Evolutionary conservation across 345 rosid genomes (phyloP), one percentile per base, ranked within the genome.

Genomic region (Euclidium syriacum): DNA sequence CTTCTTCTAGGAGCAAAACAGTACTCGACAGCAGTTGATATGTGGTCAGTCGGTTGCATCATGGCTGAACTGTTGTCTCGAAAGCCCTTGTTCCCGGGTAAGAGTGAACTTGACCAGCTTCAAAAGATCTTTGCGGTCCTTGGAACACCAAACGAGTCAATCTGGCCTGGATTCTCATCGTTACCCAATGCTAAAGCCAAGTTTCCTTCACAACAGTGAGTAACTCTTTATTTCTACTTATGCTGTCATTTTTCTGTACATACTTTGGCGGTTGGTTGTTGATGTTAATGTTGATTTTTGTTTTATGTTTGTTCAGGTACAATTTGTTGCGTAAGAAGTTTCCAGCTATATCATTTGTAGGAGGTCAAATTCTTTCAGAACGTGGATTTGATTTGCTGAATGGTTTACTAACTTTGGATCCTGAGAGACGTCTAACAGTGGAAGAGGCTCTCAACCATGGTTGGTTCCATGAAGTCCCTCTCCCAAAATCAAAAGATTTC

Each of bases 1-100:
- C 95, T 86, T 43, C 78, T 91, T 1, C 64, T 88, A 35, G 98
- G 91, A 73, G 85, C 86, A 24, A 84, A 88, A 62, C 58, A 77
- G 66, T 88, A 91, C 72, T 88, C 96, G 22, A 84, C 90, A 30
- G 95, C 91, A 20, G 74, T 91, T 55, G 98, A 91, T 77, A 91
- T 91, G 96, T 91, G 98, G 98, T 91, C 98, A 3, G 56, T 88
- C 4, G 96, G 98, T 32, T 91, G 96, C 67, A 88, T 91, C 43
- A 91, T 91, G 96, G 96, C 92, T 15, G 98, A 91, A 62, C 52
- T 91, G 59, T 79, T 91, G 71, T 74, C 84, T 8, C 86, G 77
- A 30, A 81, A 84, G 58, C 90, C 98, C 4, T 52, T 86, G 14
- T 88, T 91, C 62, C 79, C 77, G 18, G 98, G 98, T 29, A 86